Evolutionary conservation across 768 basidiomycete species (phyloP), one percentile per base, ranked within the genome.

Genomic region (Suillus luteus): DNA sequence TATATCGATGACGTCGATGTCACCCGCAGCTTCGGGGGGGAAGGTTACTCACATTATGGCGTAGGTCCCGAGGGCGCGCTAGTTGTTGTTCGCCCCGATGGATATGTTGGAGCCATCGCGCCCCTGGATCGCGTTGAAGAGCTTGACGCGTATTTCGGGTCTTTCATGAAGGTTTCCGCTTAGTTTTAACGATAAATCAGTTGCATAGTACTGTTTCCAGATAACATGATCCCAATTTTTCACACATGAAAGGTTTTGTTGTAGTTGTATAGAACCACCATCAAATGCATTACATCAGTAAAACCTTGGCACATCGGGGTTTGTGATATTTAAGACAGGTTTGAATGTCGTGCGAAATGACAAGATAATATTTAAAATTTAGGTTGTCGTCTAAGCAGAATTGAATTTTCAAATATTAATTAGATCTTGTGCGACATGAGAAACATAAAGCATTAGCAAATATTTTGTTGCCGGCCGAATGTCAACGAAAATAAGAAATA

Each of bases 21-120:
- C 38, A 75, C 71, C 17, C 82, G 80, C 3, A 69, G 61, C 5
- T 69, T 76, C 24, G 86, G 85, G 31, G 87, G 86, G 3, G 78
- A 79, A 41, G 87, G 84, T 5, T 90, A 90, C 70, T 66, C 72
- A 0, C 79, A 80, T 31, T 89, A 85, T 66, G 88, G 88, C 0
- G 69, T 79, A 10, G 61, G 62, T 1, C 61, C 69, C 9, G 64
- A 71, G 51, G 75, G 75, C n/a, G 72, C 66, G 6, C 60, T 76
- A 19, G 69, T 72, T 46, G 70, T 68, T 3, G 75, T 76, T 38
- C 73, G 75, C 31, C 74, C 73, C 10, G 75, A 75, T 37, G 89
- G 89, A 17, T 89, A 89, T 62, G 81, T 91, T 37, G 86, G 85
- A 3, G 79, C 77, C 67, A 76, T 90, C 38, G 79, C 79, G 1